A percentile compares a stretch with the other conserved stretches of the same genome.
Evolutionary conservation across 2,329 filamentous ascomycete species (phyloP).

Genomic region (Ilyonectria robusta): DNA sequence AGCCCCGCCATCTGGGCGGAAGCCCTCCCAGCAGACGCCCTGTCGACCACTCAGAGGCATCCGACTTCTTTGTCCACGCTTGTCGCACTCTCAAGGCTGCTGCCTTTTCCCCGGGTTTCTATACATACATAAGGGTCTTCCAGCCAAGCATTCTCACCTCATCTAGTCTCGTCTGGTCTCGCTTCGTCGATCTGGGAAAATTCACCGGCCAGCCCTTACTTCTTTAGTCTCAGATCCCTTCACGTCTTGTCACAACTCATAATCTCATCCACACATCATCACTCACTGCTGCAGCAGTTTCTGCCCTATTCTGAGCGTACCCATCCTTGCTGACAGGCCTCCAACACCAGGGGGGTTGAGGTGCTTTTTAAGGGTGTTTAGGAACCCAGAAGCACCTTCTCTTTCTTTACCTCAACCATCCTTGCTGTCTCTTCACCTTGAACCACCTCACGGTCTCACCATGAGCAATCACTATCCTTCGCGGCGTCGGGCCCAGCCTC

Average conservation of each 20-base stretch:
- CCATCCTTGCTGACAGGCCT: not conserved
- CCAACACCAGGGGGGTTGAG: not conserved
- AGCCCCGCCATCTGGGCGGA: constrained; percentile 28
- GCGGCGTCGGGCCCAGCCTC: constrained; percentile 44
- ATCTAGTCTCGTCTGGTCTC: constrained; percentile 23
- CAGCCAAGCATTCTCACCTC: constrained; percentile 20
- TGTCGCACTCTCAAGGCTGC: not conserved
- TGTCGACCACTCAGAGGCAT: constrained; percentile 5
- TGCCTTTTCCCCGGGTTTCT: not conserved
- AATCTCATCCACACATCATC: constrained; percentile 18
- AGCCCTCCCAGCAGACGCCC: constrained; percentile 1
- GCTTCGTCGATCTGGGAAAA: constrained; percentile 29
- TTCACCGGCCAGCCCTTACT: not conserved
- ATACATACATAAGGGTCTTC: constrained; percentile 41
- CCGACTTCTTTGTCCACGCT: constrained; percentile 3
- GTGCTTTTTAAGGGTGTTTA: not conserved
- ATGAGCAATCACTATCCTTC: constrained; percentile 47
- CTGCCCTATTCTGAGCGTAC: not conserved
- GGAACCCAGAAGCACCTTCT: not conserved
- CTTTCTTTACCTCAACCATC: not conserved
- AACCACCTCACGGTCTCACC: constrained; percentile 4
- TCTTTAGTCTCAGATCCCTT: not conserved
- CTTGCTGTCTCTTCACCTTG: not conserved
- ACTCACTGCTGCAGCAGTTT: constrained; percentile 2
- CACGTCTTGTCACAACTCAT: constrained; percentile 5